Evolutionary conservation across 257 asterid species (phyloP), one percentile per base, ranked within the genome.

Genomic region (Misopates orontium): DNA sequence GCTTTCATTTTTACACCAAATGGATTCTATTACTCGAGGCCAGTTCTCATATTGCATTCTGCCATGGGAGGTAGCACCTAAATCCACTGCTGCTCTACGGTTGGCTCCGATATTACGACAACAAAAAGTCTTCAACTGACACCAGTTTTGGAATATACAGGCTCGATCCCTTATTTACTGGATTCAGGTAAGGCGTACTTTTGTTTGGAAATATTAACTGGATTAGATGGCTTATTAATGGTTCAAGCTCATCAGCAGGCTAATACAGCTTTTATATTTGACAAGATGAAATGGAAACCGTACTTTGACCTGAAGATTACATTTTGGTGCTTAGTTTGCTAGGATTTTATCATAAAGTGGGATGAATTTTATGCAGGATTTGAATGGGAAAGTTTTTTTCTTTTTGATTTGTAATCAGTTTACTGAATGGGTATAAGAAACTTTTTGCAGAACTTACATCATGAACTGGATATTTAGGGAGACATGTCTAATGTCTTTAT

Each of bases 181-280:
- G 74, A 50, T 40, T 23, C 62, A 10, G 74, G 56, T n/a, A 44
- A 18, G 21, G n/a, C 1, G 8, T 25, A 32, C 20, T 49, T 69
- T 15, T 69, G 74, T 40, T 16, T 69, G n/a, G 61, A 17, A 13
- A 68, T 68, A 31, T 0, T 3, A 6, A 5, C 48, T 23, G 10
- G 1, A 47, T 28, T 20, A 32, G 0, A 54, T 10, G 70, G 64
- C 9, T 12, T 53, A 49, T 12, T 64, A 1, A 19, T 62, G 16
- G 75, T n/a, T n/a, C n/a, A 70, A 28, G 64, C 70, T 18, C 19
- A 13, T 4, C 71, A 71, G 66, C 76, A 63, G 76, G n/a, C 70
- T 17, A 56, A 71, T 20, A 71, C 18, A n/a, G 60, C 66, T 15
- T 71, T 54, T 20, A 11, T 64, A 17, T 63, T 63, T 16, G 76